Evolutionary conservation across 208 protist genomes (phyloP).

Genomic region (Herpetomonas muscarum): DNA sequence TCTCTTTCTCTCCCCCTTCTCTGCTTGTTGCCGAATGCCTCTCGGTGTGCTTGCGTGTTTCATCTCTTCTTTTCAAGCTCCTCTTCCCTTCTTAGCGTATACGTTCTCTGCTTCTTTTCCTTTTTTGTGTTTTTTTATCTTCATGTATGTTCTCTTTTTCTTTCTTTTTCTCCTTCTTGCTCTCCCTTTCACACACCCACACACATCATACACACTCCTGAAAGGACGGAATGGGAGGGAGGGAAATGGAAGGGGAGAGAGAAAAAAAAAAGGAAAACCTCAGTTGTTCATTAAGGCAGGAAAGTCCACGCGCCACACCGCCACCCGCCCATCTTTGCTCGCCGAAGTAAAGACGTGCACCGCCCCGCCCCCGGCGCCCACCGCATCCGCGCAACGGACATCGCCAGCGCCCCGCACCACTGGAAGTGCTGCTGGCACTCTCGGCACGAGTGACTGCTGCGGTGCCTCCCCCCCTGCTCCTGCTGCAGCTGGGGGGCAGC

Average conservation of each 20-base stretch:
- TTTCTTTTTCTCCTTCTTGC: constrained; percentile 6
- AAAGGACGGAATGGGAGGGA: not conserved
- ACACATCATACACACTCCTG: not conserved
- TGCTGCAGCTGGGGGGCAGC: not conserved
- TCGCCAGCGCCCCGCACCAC: no score
- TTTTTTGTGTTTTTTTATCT: not conserved
- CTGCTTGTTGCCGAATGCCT: no score
- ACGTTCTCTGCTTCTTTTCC: not conserved
- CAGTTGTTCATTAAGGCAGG: constrained; percentile 17
- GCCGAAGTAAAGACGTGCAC: constrained; percentile 70
- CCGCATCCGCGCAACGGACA: not conserved
- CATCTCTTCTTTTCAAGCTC: no score
- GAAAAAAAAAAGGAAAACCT: constrained; percentile 1
- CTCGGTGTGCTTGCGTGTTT: no score
- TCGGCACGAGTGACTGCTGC: not conserved
- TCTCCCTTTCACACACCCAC: not conserved
- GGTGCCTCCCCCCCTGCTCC: not conserved
- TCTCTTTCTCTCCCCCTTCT: no score
- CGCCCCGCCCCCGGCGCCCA: not conserved
- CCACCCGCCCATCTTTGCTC: constrained; percentile 59
- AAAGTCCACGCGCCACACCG: constrained; percentile 75
- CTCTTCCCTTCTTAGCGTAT: no score
- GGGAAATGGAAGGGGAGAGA: not conserved
- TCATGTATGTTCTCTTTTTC: constrained; percentile 3
- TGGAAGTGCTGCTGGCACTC: not conserved